Evolutionary conservation across 2,329 filamentous ascomycete species (phyloP).

Genomic region (Byssochlamys sp.): DNA sequence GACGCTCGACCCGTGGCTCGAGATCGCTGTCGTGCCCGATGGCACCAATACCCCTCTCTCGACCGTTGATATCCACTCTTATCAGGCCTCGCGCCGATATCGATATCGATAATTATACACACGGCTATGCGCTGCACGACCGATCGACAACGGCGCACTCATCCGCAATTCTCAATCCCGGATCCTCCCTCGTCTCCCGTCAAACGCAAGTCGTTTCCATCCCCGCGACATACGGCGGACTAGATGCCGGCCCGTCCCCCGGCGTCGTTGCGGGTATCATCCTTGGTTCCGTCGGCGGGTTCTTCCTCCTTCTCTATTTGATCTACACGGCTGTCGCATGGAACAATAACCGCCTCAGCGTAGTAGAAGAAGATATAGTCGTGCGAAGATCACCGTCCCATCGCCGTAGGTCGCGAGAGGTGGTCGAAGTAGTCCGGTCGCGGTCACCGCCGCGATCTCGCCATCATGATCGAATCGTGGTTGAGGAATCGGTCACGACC

Average conservation of each 20-base stretch:
- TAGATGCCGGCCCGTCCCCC: constrained; percentile 44
- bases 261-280: constrained; percentile 53
- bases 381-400: constrained; percentile 8
- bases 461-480: constrained; percentile 16
- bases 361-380: constrained; percentile 19
- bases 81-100: not conserved
- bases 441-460: constrained; percentile 11
- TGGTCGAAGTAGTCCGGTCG: constrained; percentile 25
- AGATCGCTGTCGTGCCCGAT: not conserved
- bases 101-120: not conserved
- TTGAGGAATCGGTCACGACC: constrained; percentile 25
- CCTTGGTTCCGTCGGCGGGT: constrained; percentile 39
- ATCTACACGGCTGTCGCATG: constrained; percentile 29
- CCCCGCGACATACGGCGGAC: constrained; percentile 51
- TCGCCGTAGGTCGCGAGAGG: constrained; percentile 15
- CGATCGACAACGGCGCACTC: not conserved
- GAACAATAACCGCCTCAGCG: constrained; percentile 11
- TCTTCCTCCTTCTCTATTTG: constrained; percentile 46
- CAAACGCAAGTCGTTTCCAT: constrained; percentile 39
- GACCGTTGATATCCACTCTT: not conserved
- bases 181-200: constrained; percentile 5
- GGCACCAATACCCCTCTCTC: not conserved
- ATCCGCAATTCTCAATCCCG: not conserved
- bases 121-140: not conserved
- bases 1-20: not conserved